A percentile compares a stretch with the other conserved stretches of the same genome.
Evolutionary conservation across 192 early-diverging fungal genomes (phyloP).

Genomic region (Podila minutissima): DNA sequence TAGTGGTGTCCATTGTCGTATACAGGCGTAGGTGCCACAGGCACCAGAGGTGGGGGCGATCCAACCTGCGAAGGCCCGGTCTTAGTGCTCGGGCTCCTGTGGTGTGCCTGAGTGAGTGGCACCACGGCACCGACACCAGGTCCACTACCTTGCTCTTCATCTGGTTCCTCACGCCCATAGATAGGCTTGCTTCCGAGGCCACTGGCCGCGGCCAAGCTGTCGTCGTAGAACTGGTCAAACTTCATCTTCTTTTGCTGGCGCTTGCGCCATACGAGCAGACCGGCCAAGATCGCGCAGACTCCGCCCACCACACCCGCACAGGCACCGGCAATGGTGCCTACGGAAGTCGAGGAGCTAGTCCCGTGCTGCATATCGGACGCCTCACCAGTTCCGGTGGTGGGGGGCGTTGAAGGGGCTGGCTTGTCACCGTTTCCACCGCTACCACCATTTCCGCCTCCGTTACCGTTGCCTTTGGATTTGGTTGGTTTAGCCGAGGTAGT

Average conservation of each 20-base stretch:
- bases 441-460: not conserved
- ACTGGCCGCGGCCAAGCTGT: conserved; percentile 18
- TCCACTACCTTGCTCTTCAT: not conserved
- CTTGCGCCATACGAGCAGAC: conserved; percentile 20
- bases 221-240: conserved; percentile 8
- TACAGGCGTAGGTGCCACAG: too few relatives aligned
- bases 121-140: too few relatives aligned
- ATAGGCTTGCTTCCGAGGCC: conserved; percentile 3
- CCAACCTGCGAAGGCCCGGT: too few relatives aligned
- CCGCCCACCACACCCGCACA: conserved; percentile 14
- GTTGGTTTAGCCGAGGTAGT: conserved; percentile 4
- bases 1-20: not conserved
- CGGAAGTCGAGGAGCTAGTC: not conserved
- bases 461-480: not conserved
- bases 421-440: not conserved
- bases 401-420: not conserved
- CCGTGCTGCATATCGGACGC: conserved; percentile 5
- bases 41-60: too few relatives aligned
- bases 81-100: too few relatives aligned
- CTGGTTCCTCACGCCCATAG: not conserved
- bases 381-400: not conserved
- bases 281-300: conserved; percentile 16
- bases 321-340: conserved; percentile 3
- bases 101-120: too few relatives aligned
- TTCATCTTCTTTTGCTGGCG: conserved; percentile 5